phyloP scores from a whole-genome alignment of 495 filamentous ascomycete genomes.

The Hyaloscypha hepaticicola region DNA sequence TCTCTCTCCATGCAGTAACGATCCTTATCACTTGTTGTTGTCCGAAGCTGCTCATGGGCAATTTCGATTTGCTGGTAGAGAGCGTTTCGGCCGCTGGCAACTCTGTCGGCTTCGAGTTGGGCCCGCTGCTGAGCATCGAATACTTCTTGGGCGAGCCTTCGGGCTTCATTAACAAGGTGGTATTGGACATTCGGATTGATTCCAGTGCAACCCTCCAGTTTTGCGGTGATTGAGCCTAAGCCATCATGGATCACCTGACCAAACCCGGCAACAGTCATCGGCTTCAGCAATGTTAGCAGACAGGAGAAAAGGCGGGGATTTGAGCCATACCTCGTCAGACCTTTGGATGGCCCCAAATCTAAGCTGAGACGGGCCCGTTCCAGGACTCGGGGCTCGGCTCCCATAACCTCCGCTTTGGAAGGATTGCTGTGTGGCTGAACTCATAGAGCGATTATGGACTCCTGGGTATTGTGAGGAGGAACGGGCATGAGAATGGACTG shows the following conservation, averaged over 20 bases:
- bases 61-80: conserved; percentile 7
- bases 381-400: background rate
- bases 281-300: conserved; percentile 36
- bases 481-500: background rate
- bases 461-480: background rate
- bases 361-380: background rate
- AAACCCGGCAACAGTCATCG: conserved; percentile 31
- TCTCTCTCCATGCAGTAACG: conserved; percentile 17
- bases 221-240: background rate
- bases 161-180: conserved; percentile 10
- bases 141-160: conserved; percentile 18
- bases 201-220: background rate
- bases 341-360: background rate
- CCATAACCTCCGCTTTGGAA: background rate
- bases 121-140: conserved; percentile 13
- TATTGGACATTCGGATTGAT: conserved; percentile 6
- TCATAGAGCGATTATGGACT: conserved; percentile 1
- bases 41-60: background rate
- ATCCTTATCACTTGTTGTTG: conserved; percentile 1
- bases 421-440: background rate
- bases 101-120: conserved; percentile 10
- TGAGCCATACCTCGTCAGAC: background rate
- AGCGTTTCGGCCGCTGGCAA: conserved; percentile 4
- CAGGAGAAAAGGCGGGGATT: background rate
- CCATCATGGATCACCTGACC: conserved; percentile 5